Base-by-base conservation (phyloP, 2,329 filamentous ascomycete species). In the Penicillium sp. region DNA sequence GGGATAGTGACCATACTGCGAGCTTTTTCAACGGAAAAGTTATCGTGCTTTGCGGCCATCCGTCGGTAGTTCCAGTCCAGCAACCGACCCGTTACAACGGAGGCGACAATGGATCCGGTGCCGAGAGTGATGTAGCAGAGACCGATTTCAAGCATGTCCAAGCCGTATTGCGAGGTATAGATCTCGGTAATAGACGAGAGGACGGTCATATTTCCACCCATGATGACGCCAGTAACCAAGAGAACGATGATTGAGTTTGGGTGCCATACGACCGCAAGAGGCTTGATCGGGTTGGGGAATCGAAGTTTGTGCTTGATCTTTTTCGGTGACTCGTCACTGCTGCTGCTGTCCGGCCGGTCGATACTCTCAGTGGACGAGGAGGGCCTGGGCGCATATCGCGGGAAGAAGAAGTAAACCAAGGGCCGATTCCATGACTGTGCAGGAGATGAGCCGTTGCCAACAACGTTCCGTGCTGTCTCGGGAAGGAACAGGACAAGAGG, bases 51-150 rank as follows among this genome's bases (percentile, higher is more conserved):
- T 9, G 42, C 45, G 4, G 52, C 55, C 9, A 58, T 46, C 2
- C 57, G 59, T 12, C 52, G 53, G 40, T 56, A 64, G 47, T 63
- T 62, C 33, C 47, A 54, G 40, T 64, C 60, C 0, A 64, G 39
- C 2, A 61, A 20, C 8, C 58, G 54, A 0, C 61, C 60, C 0
- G 53, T 57, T 1, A 47, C 33, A 6, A 61, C 44, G 6, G 56
- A 57, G 2, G 59, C 57, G 1, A 57, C 49, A n/a, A 57, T 57
- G 15, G 55, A 57, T 4, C 59, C 61, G 2, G 54, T 42, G 1
- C 61, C 61, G 12, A 69, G 52, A 0, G 70, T 65, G 4, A 72
- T 58, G 52, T 67, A 71, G 50, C 62, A 64, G 1, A 73, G 62
- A 3, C 64, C 64, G 25, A 71, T 62, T 15, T 70, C 55, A 20